Conservation (phyloP, 768 basidiomycete species). For the Lyophyllum decastes region DNA sequence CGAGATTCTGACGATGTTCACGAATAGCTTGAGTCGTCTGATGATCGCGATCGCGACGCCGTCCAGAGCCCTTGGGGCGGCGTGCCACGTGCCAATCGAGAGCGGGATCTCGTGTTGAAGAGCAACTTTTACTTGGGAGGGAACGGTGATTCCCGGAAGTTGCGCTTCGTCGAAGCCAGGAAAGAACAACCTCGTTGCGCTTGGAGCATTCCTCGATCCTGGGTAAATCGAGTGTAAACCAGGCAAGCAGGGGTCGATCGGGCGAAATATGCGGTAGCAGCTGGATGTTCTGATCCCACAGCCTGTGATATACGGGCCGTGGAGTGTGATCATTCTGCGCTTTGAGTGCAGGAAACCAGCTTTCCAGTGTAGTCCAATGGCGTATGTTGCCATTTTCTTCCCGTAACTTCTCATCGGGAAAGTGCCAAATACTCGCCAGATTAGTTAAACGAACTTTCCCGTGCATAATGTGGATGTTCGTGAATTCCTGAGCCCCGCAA, state of each 20-base stretch:
- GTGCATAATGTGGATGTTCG: slow-evolving; percentile 31
- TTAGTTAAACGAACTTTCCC: slow-evolving; percentile 36
- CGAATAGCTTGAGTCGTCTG: background rate
- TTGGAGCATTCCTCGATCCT: background rate
- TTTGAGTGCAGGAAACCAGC: slow-evolving; percentile 26
- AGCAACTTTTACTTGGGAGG: background rate
- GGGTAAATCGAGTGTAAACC: background rate
- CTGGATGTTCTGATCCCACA: slow-evolving; percentile 5
- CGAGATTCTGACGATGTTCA: background rate
- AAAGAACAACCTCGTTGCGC: slow-evolving; percentile 1
- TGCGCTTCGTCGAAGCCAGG: slow-evolving; percentile 10
- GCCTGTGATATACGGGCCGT: slow-evolving; percentile 4
- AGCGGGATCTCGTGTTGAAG: background rate
- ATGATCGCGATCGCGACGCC: background rate
- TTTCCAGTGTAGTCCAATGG: slow-evolving; percentile 29
- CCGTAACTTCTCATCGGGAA: slow-evolving; percentile 19
- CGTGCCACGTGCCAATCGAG: background rate
- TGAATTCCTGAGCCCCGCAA: slow-evolving; percentile 13
- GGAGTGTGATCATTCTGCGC: background rate
- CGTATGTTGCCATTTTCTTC: slow-evolving; percentile 19
- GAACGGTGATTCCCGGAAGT: background rate
- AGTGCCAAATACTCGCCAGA: slow-evolving; percentile 20
- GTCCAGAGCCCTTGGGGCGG: background rate
- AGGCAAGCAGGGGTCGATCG: slow-evolving; percentile 10
- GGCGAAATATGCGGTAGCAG: slow-evolving; percentile 14